Evolutionary conservation across 2,329 filamentous ascomycete species (phyloP).

Genomic region (Cladosporium sp.): DNA sequence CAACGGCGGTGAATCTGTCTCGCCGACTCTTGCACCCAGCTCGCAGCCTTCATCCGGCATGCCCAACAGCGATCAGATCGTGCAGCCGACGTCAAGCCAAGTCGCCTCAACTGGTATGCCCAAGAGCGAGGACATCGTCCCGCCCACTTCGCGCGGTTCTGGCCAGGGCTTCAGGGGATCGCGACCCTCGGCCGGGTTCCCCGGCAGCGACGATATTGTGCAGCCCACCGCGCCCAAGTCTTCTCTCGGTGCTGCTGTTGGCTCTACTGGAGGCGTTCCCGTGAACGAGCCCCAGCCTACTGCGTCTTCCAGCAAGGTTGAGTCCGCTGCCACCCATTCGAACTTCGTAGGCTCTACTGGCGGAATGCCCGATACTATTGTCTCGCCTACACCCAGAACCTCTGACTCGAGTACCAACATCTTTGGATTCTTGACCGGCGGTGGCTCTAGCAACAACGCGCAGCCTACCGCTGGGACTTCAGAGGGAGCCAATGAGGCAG

Average conservation of each 20-base stretch:
- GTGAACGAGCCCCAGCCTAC: not conserved
- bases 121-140: not conserved
- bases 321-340: not conserved
- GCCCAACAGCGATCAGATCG: not conserved
- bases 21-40: not conserved
- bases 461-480: not conserved
- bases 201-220: not conserved
- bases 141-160: not conserved
- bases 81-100: not conserved
- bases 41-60: not conserved
- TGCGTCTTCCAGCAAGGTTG: not conserved
- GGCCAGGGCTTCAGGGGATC: not conserved
- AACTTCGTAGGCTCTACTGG: constrained; percentile 12
- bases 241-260: not conserved
- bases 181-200: not conserved
- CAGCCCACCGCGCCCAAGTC: not conserved
- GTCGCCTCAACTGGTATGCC: not conserved
- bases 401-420: not conserved
- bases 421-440: not conserved
- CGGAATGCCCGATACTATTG: not conserved
- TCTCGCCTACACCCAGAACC: not conserved
- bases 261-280: constrained; percentile 5
- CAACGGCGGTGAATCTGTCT: not conserved
- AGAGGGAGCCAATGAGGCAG: not conserved
- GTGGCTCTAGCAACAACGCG: not conserved